phyloP scores from a whole-genome alignment of 257 asterid genomes.

The Przewalskia tangutica region DNA sequence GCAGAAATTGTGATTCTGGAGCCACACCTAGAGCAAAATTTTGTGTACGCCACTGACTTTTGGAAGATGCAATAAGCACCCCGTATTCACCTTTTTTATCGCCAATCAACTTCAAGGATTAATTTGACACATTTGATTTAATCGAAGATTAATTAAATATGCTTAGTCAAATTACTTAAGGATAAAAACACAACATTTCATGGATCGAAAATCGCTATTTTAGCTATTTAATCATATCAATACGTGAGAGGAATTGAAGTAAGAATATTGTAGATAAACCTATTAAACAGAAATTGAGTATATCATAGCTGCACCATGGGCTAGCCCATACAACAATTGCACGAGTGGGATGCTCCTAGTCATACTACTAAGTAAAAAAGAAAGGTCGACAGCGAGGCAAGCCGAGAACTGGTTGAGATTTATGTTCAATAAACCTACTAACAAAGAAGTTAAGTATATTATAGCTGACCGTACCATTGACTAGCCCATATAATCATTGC shows the following conservation, averaged over 20 bases:
- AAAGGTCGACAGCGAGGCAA: neutral
- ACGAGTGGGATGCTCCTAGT: neutral
- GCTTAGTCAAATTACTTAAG: neutral
- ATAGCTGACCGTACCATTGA: neutral
- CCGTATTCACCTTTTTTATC: no score
- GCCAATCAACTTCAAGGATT: no score
- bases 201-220: neutral
- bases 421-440: no score
- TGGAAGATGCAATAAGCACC: no score
- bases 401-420: no score
- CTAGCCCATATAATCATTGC: neutral
- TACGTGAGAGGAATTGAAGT: no score
- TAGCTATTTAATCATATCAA: no score
- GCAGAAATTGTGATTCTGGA: neutral
- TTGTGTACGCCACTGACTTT: neutral
- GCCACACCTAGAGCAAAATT: neutral
- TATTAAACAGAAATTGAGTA: neutral
- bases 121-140: no score
- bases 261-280: neutral
- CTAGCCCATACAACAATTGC: neutral
- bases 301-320: neutral
- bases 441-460: no score
- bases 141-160: neutral
- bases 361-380: neutral
- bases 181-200: neutral